Percentiles rank a stretch among this genome's conserved stretches.
phyloP scores from a whole-genome alignment of 768 basidiomycete species.

The Termitomyces heimii region DNA sequence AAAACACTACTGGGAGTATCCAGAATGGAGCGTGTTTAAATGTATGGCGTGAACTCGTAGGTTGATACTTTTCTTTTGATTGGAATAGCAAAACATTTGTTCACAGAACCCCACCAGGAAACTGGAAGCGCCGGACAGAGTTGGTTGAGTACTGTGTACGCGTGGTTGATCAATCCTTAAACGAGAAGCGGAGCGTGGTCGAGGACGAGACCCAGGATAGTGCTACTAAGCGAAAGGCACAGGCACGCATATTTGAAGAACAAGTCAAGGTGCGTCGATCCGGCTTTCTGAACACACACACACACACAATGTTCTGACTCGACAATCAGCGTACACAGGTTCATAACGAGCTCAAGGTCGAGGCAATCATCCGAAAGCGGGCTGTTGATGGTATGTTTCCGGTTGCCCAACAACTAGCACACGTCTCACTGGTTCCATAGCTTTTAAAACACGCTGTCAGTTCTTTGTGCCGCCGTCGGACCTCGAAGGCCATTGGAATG shows the following conservation, averaged over 20 bases:
- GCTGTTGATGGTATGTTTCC: constrained; percentile 60
- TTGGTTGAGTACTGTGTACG: constrained; percentile 72
- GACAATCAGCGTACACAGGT: constrained; percentile 60
- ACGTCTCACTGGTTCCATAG: constrained; percentile 27
- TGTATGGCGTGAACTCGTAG: constrained; percentile 75
- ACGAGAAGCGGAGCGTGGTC: constrained; percentile 45
- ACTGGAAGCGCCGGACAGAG: constrained; percentile 70
- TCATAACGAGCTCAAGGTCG: constrained; percentile 67
- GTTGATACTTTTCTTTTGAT: constrained; percentile 35
- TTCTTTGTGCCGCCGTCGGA: constrained; percentile 72
- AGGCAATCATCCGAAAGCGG: constrained; percentile 64
- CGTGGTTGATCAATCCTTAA: constrained; percentile 60
- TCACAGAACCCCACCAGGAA: constrained; percentile 26
- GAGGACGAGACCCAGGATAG: constrained; percentile 38
- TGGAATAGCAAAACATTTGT: constrained; percentile 14
- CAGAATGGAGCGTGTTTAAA: constrained; percentile 73
- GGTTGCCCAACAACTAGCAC: neutral
- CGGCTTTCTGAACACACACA: neutral
- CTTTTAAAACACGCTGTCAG: constrained; percentile 73
- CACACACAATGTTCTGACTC: neutral
- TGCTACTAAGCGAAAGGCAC: constrained; percentile 39
- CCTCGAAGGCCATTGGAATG: constrained; percentile 54
- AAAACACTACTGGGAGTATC: constrained; percentile 39
- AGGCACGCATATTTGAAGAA: constrained; percentile 55
- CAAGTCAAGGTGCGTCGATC: constrained; percentile 55